Evolutionary conservation across 148 eudicot species (phyloP).

Genomic region (Persicaria tinctoria): DNA sequence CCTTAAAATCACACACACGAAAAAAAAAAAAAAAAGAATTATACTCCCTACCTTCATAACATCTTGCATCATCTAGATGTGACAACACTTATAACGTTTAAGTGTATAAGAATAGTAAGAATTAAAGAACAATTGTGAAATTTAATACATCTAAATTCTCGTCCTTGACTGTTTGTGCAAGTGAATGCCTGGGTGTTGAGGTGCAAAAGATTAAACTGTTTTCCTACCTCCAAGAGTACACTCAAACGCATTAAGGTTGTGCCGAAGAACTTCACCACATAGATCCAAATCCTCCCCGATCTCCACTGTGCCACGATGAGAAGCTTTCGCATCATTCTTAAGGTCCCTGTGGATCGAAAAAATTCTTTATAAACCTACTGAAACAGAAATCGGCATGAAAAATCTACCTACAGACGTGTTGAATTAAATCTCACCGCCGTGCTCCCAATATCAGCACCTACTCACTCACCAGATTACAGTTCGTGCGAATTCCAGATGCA

Average conservation of each 20-base stretch:
- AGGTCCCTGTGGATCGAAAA: slow-evolving; percentile 43
- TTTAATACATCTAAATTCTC: slow-evolving; percentile 1
- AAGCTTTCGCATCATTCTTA: slow-evolving; percentile 33
- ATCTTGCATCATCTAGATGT: not conserved
- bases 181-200: not conserved
- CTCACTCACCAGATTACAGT: not conserved
- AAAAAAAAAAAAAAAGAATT: not conserved
- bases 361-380: not conserved
- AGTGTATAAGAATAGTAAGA: not conserved
- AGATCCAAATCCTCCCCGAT: slow-evolving; percentile 43
- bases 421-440: not conserved
- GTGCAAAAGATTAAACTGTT: not conserved
- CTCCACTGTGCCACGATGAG: slow-evolving; percentile 28
- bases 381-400: not conserved
- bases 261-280: slow-evolving; percentile 60
- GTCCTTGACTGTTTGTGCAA: not conserved
- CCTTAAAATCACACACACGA: not conserved
- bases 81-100: not conserved
- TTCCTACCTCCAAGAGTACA: slow-evolving; percentile 56
- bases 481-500: not conserved
- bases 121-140: not conserved
- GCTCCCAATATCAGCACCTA: not conserved
- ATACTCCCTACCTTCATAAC: not conserved
- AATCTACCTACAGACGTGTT: not conserved
- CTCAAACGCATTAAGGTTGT: slow-evolving; percentile 57